These are phyloP conservation scores for Barnettozyma hawaiiensis DNA, from an alignment of 1,139 yeast species.

Conservation along the genomic window DNA sequence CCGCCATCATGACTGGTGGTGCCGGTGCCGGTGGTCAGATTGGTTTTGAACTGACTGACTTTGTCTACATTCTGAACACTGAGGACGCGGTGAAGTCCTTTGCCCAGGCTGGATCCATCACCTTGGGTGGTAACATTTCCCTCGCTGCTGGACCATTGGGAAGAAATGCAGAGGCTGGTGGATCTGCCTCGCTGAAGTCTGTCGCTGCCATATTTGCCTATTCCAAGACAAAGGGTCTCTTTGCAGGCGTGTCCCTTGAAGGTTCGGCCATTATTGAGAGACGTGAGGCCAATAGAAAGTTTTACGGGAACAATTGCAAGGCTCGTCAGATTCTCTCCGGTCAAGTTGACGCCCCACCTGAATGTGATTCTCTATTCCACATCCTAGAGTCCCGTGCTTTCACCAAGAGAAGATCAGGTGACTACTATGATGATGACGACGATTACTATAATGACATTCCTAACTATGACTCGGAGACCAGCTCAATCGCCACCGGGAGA, in stretches of 20 bases:
- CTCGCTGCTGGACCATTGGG: constrained; percentile 99
- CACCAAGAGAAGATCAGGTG: constrained; percentile 47
- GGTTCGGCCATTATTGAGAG: constrained; percentile 94
- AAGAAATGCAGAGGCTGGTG: constrained; percentile 97
- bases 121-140: constrained; percentile 91
- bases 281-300: constrained; percentile 93
- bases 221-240: constrained; percentile 92
- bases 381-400: constrained; percentile 84
- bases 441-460: constrained; percentile 73
- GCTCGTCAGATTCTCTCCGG: constrained; percentile 82
- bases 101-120: constrained; percentile 90
- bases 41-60: constrained; percentile 95
- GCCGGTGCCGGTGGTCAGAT: constrained; percentile 99
- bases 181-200: constrained; percentile 81
- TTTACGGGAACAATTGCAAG: constrained; percentile 82
- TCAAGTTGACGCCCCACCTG: constrained; percentile 86
- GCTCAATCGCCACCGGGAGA: constrained; percentile 26
- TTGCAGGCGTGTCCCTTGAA: constrained; percentile 95
- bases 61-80: constrained; percentile 85
- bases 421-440: constrained; percentile 37
- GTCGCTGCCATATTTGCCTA: constrained; percentile 92
- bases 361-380: constrained; percentile 84
- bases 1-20: constrained; percentile 93
- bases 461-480: constrained; percentile 41
- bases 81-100: constrained; percentile 88